Conservation (phyloP, 2,329 filamentous ascomycete species). For the Epichloe hybrida region DNA sequence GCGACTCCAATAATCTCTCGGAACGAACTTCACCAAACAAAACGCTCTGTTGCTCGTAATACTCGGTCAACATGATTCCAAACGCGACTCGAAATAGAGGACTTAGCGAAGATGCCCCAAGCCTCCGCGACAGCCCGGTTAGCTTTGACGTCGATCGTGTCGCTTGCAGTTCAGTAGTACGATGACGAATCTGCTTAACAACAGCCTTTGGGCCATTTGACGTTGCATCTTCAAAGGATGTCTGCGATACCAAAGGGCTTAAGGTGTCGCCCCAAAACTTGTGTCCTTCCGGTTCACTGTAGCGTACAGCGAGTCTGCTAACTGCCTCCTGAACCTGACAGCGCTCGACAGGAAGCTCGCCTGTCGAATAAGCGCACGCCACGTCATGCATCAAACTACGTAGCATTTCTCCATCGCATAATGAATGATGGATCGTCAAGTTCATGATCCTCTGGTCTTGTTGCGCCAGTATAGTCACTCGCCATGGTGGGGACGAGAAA, state of each 20-base stretch:
- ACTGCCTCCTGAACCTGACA: neutral
- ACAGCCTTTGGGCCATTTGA: neutral
- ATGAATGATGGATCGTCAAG: slow-evolving; percentile 39
- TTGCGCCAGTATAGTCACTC: slow-evolving; percentile 17
- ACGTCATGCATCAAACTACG: neutral
- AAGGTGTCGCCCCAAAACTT: neutral
- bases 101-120: neutral
- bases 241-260: neutral
- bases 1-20: neutral
- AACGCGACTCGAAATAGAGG: neutral
- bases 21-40: neutral
- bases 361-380: neutral
- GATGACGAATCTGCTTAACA: neutral
- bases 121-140: neutral
- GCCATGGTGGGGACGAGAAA: slow-evolving; percentile 17
- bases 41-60: neutral
- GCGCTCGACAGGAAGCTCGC: neutral
- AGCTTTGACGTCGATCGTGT: neutral
- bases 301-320: neutral
- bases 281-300: neutral
- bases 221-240: neutral
- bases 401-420: slow-evolving; percentile 43
- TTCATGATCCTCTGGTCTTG: slow-evolving; percentile 18
- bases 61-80: neutral
- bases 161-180: neutral